Base-by-base conservation (phyloP, 495 filamentous ascomycete species). In the Penicillium simplicissimum region DNA sequence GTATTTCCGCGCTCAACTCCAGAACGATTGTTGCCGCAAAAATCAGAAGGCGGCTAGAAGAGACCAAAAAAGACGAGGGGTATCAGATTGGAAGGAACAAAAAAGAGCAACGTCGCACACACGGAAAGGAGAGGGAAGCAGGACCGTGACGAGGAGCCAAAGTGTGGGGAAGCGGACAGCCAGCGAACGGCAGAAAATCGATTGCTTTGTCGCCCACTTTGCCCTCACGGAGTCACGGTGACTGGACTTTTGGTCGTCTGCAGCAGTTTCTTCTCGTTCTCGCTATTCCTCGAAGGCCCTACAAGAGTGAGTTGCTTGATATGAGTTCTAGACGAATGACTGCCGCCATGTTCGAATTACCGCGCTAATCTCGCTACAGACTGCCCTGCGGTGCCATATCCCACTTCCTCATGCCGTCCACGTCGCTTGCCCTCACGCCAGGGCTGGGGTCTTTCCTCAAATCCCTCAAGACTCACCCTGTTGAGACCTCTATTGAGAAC, bases 401-500 rank as follows among this genome's bases (percentile, higher is more conserved):
- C 65, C 65, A 68, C 69, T 64, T 71, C 48, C 52, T 57, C 48
- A 88, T 88, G 85, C 78, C 83, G 45, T 66, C 82, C 9, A 68
- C 79, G 14, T 71, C 76, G 36, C 73, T 71, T 48, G 71, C 77
- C 53, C 71, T 83, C 65, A 83, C 90, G 62, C 92, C 93, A 8
- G 88, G 84, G 60, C 75, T 96, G 59, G 81, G 87, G 56, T 87
- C 86, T 40, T 93, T 90, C 66, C 82, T 96, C 55, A 90, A 88
- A 67, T 88, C 89, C 0, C 78, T 97, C 58, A 93, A 87, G 63
- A 80, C 80, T 49, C 87, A 83, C 58, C 80, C 87, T 15, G 82
- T 92, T 25, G 91, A 97, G 59, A 82, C 88, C 25, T 94, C 90
- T 1, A 88, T 94, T 57, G 91, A 96, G 66, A 82, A 86, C 58